phyloP scores from a whole-genome alignment of 2,329 filamentous ascomycete species.

The Trichoderma semiorbis region DNA sequence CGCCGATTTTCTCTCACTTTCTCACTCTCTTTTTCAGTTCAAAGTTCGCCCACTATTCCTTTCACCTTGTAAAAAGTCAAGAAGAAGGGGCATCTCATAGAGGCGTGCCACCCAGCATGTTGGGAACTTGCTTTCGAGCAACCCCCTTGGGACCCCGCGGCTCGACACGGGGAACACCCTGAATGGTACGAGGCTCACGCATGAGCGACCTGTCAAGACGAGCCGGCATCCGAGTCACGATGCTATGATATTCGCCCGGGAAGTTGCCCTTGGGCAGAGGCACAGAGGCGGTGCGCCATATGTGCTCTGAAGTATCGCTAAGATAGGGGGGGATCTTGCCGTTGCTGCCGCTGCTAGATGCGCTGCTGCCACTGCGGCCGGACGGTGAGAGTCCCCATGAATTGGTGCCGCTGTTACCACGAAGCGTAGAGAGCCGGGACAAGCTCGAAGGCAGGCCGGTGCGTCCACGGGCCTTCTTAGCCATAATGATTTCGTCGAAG shows the following conservation, averaged over 20 bases:
- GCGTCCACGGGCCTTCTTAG: conserved; percentile 67
- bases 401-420: conserved; percentile 50
- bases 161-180: conserved; percentile 71
- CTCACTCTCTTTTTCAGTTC: background rate
- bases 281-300: conserved; percentile 69
- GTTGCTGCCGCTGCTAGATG: conserved; percentile 22
- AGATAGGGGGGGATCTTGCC: conserved; percentile 58
- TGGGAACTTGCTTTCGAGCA: conserved; percentile 54
- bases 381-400: conserved; percentile 37
- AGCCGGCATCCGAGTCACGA: conserved; percentile 67
- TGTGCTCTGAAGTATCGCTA: conserved; percentile 70
- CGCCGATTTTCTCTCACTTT: background rate
- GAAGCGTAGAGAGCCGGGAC: conserved; percentile 58
- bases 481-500: conserved; percentile 80
- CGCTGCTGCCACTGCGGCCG: conserved; percentile 23
- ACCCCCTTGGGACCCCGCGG: conserved; percentile 49
- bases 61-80: background rate
- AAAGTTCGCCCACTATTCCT: background rate
- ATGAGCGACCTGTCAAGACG: conserved; percentile 83
- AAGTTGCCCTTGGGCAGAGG: conserved; percentile 60
- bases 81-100: conserved; percentile 28
- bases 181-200: conserved; percentile 86
- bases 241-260: conserved; percentile 57
- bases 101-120: conserved; percentile 44
- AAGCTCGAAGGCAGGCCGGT: conserved; percentile 63